Conservation (phyloP, 352 stramenopile species). For the Pythium aristosporum region DNA sequence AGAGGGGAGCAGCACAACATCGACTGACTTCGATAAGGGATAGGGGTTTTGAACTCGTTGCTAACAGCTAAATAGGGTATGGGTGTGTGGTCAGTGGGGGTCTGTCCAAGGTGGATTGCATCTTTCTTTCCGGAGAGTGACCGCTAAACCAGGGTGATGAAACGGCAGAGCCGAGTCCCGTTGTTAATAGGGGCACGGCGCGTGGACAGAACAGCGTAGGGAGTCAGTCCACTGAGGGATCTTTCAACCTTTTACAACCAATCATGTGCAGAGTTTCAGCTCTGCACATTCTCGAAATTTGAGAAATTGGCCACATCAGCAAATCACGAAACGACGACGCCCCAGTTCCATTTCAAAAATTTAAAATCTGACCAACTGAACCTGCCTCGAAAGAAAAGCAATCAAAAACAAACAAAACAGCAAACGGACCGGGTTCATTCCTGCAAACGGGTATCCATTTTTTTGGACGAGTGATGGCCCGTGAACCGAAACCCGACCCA, state of each 20-base stretch:
- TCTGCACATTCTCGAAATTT: slow-evolving; percentile 9
- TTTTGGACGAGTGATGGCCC: slow-evolving; percentile 6
- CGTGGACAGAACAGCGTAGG: slow-evolving; percentile 15
- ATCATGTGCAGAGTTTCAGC: slow-evolving; percentile 3
- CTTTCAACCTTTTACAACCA: slow-evolving; percentile 13
- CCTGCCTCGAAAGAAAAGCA: slow-evolving; percentile 10
- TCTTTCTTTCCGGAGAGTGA: not conserved
- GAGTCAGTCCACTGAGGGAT: slow-evolving; percentile 10
- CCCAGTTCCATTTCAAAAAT: slow-evolving; percentile 9
- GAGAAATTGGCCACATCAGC: not conserved
- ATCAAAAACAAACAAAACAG: not conserved
- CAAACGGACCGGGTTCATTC: slow-evolving; percentile 11
- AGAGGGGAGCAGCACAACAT: slow-evolving; percentile 11
- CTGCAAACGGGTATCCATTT: slow-evolving; percentile 12
- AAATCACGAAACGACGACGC: not conserved
- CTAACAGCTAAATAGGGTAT: slow-evolving; percentile 4
- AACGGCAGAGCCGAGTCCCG: not conserved
- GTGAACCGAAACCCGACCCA: slow-evolving; percentile 1
- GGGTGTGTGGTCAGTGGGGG: not conserved
- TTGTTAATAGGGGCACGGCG: not conserved
- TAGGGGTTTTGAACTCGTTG: slow-evolving; percentile 15
- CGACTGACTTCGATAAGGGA: slow-evolving; percentile 15
- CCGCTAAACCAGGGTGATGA: not conserved
- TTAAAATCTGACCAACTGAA: slow-evolving; percentile 5
- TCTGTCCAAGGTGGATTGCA: not conserved